Evolutionary conservation across 495 filamentous ascomycete genomes (phyloP).

Genomic region (Ascobolus immersus): DNA sequence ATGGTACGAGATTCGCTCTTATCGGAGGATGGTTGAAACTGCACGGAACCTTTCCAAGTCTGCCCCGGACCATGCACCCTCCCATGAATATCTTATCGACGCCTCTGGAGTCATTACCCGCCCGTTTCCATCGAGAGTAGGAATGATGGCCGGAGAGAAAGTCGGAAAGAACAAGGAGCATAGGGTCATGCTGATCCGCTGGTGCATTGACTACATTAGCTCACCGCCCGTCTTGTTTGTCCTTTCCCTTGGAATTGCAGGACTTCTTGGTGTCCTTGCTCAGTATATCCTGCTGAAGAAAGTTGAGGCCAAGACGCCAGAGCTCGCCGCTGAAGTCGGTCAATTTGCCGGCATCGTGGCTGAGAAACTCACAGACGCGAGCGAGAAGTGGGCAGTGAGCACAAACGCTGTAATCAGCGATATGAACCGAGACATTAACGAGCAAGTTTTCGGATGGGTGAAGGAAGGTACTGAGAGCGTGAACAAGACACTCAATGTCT

Average conservation of each 20-base stretch:
- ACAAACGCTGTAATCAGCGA: slow-evolving; percentile 47
- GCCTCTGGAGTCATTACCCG: slow-evolving; percentile 53
- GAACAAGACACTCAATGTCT: slow-evolving; percentile 62
- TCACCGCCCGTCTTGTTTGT: slow-evolving; percentile 67
- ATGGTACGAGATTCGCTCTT: slow-evolving; percentile 54
- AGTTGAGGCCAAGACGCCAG: slow-evolving; percentile 52
- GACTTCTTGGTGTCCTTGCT: slow-evolving; percentile 58
- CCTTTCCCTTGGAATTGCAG: slow-evolving; percentile 60
- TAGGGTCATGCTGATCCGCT: slow-evolving; percentile 46
- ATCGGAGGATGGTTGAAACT: slow-evolving; percentile 42
- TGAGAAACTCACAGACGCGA: slow-evolving; percentile 39
- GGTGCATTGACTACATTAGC: slow-evolving; percentile 70
- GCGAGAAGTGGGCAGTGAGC: slow-evolving; percentile 45
- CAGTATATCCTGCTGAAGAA: slow-evolving; percentile 54
- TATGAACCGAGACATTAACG: slow-evolving; percentile 50
- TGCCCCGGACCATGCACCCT: slow-evolving; percentile 18
- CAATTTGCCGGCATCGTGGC: slow-evolving; percentile 66
- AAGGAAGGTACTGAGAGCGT: slow-evolving; percentile 52
- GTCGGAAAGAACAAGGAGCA: slow-evolving; percentile 37
- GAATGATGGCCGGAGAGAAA: too few relatives aligned
- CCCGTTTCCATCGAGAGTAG: slow-evolving; percentile 41
- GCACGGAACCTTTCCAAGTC: slow-evolving; percentile 38
- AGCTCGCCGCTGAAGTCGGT: slow-evolving; percentile 47
- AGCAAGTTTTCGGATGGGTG: slow-evolving; percentile 71
- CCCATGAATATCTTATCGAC: slow-evolving; percentile 55